Percentiles rank a stretch among this genome's conserved stretches.
Conservation (phyloP, 78 protist genomes). For the Anaeramoeba ignava region DNA sequence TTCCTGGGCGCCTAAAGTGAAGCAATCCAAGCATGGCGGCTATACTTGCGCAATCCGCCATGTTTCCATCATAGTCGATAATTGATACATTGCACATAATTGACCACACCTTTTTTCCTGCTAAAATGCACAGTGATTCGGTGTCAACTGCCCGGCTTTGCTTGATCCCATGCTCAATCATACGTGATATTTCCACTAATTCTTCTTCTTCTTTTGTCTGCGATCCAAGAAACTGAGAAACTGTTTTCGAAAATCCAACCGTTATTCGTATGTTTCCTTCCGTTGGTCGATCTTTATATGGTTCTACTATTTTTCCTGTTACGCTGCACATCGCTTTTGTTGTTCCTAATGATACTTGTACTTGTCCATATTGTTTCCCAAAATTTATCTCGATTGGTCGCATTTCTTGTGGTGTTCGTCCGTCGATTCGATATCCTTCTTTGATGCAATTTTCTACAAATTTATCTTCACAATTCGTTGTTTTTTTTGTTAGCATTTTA, state of each 20-base stretch:
- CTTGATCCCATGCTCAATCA: not conserved
- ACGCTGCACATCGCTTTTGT: not conserved
- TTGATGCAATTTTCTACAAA: not conserved
- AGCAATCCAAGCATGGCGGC: not conserved
- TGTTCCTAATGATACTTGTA: not conserved
- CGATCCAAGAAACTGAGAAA: not conserved
- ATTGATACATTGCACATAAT: not conserved
- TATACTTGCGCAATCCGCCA: not conserved
- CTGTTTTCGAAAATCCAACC: not conserved
- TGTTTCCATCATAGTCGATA: not conserved
- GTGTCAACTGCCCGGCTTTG: not conserved
- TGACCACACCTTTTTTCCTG: not conserved
- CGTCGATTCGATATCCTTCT: not conserved
- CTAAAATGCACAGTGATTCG: not conserved
- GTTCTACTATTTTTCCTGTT: not conserved
- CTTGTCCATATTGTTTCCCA: not conserved
- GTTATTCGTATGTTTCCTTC: not conserved
- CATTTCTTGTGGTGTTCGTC: not conserved
- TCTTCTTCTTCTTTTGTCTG: not conserved
- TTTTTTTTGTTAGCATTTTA: not conserved
- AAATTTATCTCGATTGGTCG: not conserved
- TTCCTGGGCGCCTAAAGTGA: too few relatives aligned
- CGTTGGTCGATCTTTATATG: not conserved
- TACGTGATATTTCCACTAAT: not conserved
- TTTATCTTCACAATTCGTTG: not conserved